A percentile compares a stretch with the other conserved stretches of the same genome.
Evolutionary conservation across 2,329 filamentous ascomycete genomes (phyloP).

Genomic region (Fusarium begoniae): DNA sequence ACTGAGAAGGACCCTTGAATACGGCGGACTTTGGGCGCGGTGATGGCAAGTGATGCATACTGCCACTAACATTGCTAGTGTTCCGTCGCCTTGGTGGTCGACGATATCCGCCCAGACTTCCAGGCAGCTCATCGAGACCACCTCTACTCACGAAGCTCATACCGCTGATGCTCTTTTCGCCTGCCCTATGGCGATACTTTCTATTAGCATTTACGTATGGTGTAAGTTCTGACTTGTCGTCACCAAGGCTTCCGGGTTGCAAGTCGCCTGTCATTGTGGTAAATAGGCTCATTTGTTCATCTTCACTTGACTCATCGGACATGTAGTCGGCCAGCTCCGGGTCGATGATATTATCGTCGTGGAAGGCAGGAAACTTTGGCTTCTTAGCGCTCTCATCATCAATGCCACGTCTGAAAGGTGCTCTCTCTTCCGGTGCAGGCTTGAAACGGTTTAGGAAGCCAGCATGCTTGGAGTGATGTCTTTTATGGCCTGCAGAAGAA

Average conservation of each 20-base stretch:
- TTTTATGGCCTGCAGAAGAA: constrained; percentile 78
- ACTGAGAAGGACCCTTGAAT: constrained; percentile 64
- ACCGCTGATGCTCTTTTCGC: constrained; percentile 79
- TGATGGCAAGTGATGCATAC: constrained; percentile 73
- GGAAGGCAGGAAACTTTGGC: constrained; percentile 84
- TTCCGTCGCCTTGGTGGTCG: constrained; percentile 79
- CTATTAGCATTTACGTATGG: constrained; percentile 77
- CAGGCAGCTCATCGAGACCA: constrained; percentile 67
- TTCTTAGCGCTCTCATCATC: constrained; percentile 73
- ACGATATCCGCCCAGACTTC: constrained; percentile 66
- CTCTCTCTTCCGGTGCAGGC: constrained; percentile 77
- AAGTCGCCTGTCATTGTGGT: constrained; percentile 75
- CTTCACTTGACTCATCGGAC: constrained; percentile 93
- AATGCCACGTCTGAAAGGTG: constrained; percentile 82
- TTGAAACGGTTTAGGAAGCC: constrained; percentile 83
- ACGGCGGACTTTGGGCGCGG: constrained; percentile 70
- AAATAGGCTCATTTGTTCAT: constrained; percentile 90
- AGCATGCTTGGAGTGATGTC: constrained; percentile 84
- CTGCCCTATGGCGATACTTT: constrained; percentile 76
- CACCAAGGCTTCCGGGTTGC: constrained; percentile 73
- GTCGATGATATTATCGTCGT: constrained; percentile 98
- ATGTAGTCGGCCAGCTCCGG: constrained; percentile 94
- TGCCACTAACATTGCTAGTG: constrained; percentile 81
- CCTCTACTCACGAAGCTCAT: constrained; percentile 76
- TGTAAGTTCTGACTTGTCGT: constrained; percentile 77